A percentile compares a stretch with the other conserved stretches of the same genome.
phyloP scores from a whole-genome alignment of 306 rosid genomes.

The Macrotyloma uniflorum region DNA sequence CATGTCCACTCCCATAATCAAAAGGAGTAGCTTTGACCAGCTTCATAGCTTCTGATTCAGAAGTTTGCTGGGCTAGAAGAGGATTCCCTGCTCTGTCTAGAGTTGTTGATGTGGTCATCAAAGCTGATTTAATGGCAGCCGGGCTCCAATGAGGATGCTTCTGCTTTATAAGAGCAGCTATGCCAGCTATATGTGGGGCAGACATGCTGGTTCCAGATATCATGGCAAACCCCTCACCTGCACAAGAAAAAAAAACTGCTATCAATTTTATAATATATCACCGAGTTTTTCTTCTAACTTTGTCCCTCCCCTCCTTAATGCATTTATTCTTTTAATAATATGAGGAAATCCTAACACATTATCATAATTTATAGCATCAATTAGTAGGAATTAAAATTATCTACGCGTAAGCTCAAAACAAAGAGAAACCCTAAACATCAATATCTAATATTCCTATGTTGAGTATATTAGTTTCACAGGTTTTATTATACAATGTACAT shows the following conservation, averaged over 20 bases:
- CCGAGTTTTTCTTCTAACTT: neutral
- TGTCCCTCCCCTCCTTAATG: neutral
- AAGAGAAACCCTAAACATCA: slow-evolving; percentile 2
- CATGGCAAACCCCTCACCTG: slow-evolving; percentile 98
- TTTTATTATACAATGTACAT: neutral
- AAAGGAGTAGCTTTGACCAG: slow-evolving; percentile 83
- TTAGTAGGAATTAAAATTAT: neutral
- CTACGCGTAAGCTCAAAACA: neutral
- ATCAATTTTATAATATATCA: neutral
- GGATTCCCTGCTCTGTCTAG: slow-evolving; percentile 91
- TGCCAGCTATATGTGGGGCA: slow-evolving; percentile 99
- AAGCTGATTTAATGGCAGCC: slow-evolving; percentile 95
- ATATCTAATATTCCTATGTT: neutral
- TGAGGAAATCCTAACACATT: neutral
- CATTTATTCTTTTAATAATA: neutral
- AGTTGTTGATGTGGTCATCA: slow-evolving; percentile 95
- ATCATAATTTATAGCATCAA: neutral
- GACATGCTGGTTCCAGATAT: slow-evolving; percentile 99
- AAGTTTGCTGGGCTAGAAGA: slow-evolving; percentile 86
- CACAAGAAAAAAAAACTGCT: slow-evolving; percentile 26
- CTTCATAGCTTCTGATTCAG: slow-evolving; percentile 82
- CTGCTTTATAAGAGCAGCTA: slow-evolving; percentile 97
- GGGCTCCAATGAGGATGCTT: slow-evolving; percentile 99
- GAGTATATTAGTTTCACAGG: slow-evolving; percentile 15
- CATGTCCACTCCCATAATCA: slow-evolving; percentile 98